Conservation (phyloP, 78 protist genomes). For the Cavenderia fasciculata region DNA sequence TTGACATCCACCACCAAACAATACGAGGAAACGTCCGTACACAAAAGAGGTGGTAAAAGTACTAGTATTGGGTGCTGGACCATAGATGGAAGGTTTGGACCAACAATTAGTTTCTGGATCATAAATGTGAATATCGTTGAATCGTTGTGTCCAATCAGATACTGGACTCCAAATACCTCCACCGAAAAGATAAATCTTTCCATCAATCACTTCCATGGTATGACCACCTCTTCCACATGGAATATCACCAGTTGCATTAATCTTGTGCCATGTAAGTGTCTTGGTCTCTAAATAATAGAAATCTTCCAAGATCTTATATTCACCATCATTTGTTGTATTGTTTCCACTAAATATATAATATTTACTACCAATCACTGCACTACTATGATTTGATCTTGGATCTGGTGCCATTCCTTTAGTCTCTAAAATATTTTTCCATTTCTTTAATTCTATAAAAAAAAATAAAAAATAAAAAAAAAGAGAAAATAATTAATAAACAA, state of each 20-base stretch:
- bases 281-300: background rate
- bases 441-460: background rate
- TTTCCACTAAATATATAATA: constrained; percentile 33
- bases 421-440: background rate
- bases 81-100: background rate
- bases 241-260: background rate
- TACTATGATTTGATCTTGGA: constrained; percentile 26
- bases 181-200: constrained; percentile 36
- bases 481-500: no score
- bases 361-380: background rate
- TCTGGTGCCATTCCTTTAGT: no score
- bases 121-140: constrained; percentile 25
- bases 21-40: constrained; percentile 11
- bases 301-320: background rate
- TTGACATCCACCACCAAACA: constrained; percentile 28
- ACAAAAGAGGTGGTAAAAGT: constrained; percentile 18
- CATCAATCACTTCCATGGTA: constrained; percentile 4
- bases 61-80: constrained; percentile 7
- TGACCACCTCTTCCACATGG: constrained; percentile 43
- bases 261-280: background rate
- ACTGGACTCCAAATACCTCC: constrained; percentile 30
- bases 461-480: no score
- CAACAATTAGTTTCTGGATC: constrained; percentile 20
- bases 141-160: constrained; percentile 7
- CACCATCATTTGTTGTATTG: constrained; percentile 5